Conservation (phyloP, 768 basidiomycete species). For the Goffeauzyma gilvescens region DNA sequence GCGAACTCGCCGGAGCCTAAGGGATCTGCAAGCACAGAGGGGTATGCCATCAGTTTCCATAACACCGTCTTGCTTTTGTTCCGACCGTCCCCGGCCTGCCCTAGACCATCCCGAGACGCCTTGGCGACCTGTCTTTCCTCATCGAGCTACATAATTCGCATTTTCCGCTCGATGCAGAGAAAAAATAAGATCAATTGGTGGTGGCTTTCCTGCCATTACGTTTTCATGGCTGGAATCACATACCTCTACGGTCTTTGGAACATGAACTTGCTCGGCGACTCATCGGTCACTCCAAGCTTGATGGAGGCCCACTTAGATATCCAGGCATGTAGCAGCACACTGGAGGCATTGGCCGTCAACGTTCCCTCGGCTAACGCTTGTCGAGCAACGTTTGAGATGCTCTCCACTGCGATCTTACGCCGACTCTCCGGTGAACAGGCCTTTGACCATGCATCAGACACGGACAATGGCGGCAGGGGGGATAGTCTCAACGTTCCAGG, state of each 20-base stretch:
- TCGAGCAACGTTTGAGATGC: constrained; percentile 17
- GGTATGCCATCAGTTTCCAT: constrained; percentile 32
- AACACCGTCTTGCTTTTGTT: constrained; percentile 32
- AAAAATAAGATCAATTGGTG: constrained; percentile 33
- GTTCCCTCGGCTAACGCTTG: constrained; percentile 16
- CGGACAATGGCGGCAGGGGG: neutral
- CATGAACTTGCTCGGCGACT: constrained; percentile 29
- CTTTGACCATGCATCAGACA: neutral
- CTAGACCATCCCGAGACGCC: constrained; percentile 28
- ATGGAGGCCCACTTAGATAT: constrained; percentile 31
- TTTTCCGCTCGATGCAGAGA: constrained; percentile 30
- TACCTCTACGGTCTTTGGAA: constrained; percentile 33
- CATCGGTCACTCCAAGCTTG: constrained; percentile 23
- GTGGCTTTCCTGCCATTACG: constrained; percentile 31
- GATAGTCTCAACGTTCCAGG: neutral
- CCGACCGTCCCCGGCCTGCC: constrained; percentile 31
- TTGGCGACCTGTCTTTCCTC: constrained; percentile 30
- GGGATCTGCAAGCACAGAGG: constrained; percentile 29
- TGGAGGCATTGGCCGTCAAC: constrained; percentile 27
- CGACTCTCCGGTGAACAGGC: constrained; percentile 12
- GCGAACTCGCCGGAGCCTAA: constrained; percentile 29
- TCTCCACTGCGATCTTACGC: constrained; percentile 13
- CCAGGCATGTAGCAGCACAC: constrained; percentile 28
- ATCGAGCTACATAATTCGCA: constrained; percentile 33
- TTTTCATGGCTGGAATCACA: constrained; percentile 32